These are phyloP conservation scores for Tribonema minus DNA, from an alignment of 108 stramenopile species.

Conservation along the genomic window DNA sequence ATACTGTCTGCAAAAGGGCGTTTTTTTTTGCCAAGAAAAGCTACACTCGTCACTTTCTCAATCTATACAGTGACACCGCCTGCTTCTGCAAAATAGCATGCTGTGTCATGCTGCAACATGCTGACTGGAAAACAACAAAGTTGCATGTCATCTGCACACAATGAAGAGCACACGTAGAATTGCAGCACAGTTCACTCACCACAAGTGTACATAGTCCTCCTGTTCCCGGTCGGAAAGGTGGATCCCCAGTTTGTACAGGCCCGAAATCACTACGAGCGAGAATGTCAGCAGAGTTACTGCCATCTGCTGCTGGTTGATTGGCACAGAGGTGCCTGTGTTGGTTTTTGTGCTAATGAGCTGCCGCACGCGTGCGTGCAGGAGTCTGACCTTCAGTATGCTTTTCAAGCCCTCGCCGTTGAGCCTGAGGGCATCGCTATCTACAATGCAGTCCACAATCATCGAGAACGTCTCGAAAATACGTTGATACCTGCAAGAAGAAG, in stretches of 20 bases:
- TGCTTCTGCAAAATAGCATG: neutral
- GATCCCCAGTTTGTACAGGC: neutral
- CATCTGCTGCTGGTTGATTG: neutral
- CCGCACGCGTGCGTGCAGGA: neutral
- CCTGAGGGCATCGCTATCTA: neutral
- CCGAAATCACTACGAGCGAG: neutral
- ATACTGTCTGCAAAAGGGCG: no score
- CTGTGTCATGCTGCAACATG: no score
- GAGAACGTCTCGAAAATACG: neutral
- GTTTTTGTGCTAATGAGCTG: neutral
- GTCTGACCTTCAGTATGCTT: neutral
- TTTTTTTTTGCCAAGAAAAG: no score
- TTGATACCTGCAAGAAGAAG: neutral
- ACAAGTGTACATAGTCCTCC: neutral
- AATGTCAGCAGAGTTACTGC: neutral
- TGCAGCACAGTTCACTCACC: neutral
- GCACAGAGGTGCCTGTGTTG: neutral
- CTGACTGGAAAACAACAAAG: no score
- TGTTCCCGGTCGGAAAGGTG: neutral
- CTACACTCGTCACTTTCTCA: no score
- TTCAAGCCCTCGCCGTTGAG: neutral
- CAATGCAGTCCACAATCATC: neutral
- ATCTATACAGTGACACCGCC: neutral
- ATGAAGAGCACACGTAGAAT: no score
- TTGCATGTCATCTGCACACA: no score